Conservation (phyloP, 1,284 basidiomycete species). For the Cryptococcus sp. region DNA sequence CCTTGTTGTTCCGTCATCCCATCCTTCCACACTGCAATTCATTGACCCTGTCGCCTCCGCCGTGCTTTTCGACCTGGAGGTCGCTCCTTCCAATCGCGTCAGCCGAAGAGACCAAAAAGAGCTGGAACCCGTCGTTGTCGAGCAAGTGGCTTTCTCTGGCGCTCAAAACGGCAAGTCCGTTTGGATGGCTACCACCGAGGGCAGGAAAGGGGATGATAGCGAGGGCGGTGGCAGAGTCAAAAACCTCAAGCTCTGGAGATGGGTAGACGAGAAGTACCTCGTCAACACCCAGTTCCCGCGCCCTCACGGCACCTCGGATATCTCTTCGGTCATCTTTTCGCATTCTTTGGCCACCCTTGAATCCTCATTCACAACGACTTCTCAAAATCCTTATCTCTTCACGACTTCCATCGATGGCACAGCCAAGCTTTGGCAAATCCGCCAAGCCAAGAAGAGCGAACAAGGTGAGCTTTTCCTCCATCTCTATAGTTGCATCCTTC, state of each 20-base stretch:
- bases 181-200: constrained; percentile 94
- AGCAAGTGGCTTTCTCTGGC: constrained; percentile 66
- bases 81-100: constrained; percentile 90
- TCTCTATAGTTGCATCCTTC: not conserved
- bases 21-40: constrained; percentile 90
- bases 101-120: constrained; percentile 78
- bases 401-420: constrained; percentile 52
- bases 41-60: constrained; percentile 74
- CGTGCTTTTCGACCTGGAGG: constrained; percentile 83
- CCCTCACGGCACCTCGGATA: constrained; percentile 71
- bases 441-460: constrained; percentile 44
- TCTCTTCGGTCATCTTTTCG: constrained; percentile 71
- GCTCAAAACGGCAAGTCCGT: constrained; percentile 54
- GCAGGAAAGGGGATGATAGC: constrained; percentile 66
- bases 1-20: constrained; percentile 85
- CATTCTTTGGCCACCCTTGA: constrained; percentile 15
- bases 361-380: constrained; percentile 12
- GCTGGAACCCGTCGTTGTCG: constrained; percentile 76
- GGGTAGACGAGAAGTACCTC: constrained; percentile 62
- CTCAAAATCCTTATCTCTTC: constrained; percentile 44
- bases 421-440: constrained; percentile 55
- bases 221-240: constrained; percentile 61
- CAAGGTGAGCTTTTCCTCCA: constrained; percentile 41
- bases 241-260: constrained; percentile 87
- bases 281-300: constrained; percentile 86